Conservation (phyloP, 73 alveolate genomes). For the Paramecium octaurelia region DNA sequence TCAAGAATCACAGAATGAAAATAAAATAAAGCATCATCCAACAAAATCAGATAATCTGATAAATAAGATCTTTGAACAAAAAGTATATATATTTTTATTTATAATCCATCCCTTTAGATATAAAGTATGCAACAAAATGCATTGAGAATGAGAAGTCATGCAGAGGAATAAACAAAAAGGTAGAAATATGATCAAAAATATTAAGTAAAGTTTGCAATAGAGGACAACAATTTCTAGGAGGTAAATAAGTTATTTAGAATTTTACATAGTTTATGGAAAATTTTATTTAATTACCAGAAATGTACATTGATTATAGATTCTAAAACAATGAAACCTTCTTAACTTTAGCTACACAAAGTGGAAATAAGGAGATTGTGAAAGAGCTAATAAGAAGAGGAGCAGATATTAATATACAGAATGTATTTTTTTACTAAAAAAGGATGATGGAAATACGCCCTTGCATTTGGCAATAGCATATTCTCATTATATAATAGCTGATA, state of each 20-base stretch:
- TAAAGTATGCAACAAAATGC: neutral
- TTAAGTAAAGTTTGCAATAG: neutral
- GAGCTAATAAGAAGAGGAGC: constrained; percentile 39
- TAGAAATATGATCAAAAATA: neutral
- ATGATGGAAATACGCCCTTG: neutral
- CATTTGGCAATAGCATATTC: constrained; percentile 31
- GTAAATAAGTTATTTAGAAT: neutral
- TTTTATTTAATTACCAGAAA: neutral
- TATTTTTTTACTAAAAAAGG: neutral
- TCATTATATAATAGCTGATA: neutral
- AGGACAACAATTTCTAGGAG: neutral
- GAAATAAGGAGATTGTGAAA: constrained; percentile 42
- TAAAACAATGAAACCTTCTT: constrained; percentile 12
- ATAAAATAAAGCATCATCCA: neutral
- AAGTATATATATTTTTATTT: neutral
- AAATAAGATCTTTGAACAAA: neutral
- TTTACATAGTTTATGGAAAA: neutral
- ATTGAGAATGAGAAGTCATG: constrained; percentile 34
- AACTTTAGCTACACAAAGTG: constrained; percentile 33
- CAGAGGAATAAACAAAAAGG: neutral
- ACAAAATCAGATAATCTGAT: neutral
- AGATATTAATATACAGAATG: constrained; percentile 44
- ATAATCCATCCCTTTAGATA: neutral
- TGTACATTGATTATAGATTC: neutral
- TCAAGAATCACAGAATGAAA: neutral